phyloP scores from a whole-genome alignment of 495 filamentous ascomycete genomes.

The Talaromyces proteolyticus region DNA sequence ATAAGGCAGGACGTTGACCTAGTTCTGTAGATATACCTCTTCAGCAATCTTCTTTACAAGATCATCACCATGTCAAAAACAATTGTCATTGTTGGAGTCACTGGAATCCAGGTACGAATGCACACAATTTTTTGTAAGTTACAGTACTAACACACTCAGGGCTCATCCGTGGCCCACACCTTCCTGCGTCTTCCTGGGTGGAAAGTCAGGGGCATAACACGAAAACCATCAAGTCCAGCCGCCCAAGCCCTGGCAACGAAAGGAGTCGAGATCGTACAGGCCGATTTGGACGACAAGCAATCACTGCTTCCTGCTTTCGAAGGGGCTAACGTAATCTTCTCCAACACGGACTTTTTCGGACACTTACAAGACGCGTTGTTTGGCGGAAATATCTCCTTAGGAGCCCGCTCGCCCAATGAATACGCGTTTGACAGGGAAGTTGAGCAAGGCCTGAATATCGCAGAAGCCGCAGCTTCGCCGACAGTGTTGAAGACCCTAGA shows the following conservation, averaged over 20 bases:
- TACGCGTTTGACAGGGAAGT: constrained; percentile 43
- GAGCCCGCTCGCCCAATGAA: constrained; percentile 23
- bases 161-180: constrained; percentile 35
- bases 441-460: constrained; percentile 41
- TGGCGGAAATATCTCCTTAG: constrained; percentile 9
- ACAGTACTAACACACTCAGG: constrained; percentile 9
- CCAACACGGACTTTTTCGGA: constrained; percentile 47
- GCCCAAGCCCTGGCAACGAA: constrained; percentile 17
- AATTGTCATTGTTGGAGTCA: constrained; percentile 24
- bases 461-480: constrained; percentile 37
- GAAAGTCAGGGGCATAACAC: constrained; percentile 36
- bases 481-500: constrained; percentile 34
- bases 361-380: constrained; percentile 12
- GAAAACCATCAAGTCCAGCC: constrained; percentile 33
- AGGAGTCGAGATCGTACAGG: constrained; percentile 45
- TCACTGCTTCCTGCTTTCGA: constrained; percentile 39
- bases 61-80: constrained; percentile 13
- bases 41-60: too few relatives aligned
- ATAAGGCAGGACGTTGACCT: too few relatives aligned
- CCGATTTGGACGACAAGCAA: constrained; percentile 33
- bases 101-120: constrained; percentile 30
- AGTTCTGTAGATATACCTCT: too few relatives aligned
- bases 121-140: not conserved
- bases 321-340: constrained; percentile 44
- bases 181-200: constrained; percentile 29